Evolutionary conservation across 2,329 filamentous ascomycete species (phyloP).

Genomic region (Emergomyces africanus): DNA sequence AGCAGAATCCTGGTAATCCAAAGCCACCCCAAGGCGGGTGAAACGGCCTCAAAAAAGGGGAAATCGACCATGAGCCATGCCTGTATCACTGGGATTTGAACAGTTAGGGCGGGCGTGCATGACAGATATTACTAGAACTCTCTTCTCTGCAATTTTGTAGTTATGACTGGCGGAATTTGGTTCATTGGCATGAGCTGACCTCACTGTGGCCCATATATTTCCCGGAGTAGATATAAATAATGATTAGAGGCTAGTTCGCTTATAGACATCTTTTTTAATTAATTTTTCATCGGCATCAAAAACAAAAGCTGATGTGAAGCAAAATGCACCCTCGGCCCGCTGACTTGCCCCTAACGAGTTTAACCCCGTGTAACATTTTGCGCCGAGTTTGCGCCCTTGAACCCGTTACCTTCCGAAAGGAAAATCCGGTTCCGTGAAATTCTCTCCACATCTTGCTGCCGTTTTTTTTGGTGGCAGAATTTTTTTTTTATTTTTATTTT

Average conservation of each 20-base stretch:
- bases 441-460: conserved; percentile 23
- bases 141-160: background rate
- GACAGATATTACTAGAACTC: no score
- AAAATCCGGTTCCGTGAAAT: conserved; percentile 31
- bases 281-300: background rate
- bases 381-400: conserved; percentile 2
- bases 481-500: conserved; percentile 9
- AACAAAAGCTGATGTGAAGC: background rate
- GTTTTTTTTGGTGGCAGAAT: conserved; percentile 8
- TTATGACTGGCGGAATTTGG: background rate
- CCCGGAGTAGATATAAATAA: background rate
- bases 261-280: background rate
- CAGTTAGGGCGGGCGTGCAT: no score
- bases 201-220: background rate
- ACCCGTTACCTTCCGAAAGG: conserved; percentile 23
- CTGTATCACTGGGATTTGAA: background rate
- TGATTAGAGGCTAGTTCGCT: no score
- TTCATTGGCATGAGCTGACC: background rate
- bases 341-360: background rate
- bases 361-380: conserved; percentile 7
- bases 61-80: background rate
- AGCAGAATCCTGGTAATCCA: no score
- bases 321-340: background rate
- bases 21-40: background rate
- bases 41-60: background rate